Base-by-base conservation (phyloP, 2,329 filamentous ascomycete genomes). In the Cercospora nicotianae region DNA sequence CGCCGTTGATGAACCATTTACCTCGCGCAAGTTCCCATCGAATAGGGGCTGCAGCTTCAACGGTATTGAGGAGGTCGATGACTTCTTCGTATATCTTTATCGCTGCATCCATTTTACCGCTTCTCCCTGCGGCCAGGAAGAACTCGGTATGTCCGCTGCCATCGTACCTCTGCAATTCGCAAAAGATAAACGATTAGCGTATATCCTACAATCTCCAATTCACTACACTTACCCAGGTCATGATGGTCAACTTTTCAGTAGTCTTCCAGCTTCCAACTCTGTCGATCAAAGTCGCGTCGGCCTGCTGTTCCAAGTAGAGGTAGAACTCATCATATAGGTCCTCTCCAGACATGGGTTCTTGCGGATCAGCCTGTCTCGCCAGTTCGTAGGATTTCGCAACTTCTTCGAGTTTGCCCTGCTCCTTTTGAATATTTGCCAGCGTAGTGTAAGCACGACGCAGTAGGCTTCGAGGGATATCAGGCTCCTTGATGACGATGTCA, bases 301-400 rank as follows among this genome's bases (percentile, higher is more conserved):
- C 62, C 26, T 33, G 30, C 16, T 64, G 48, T 12, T 45, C 51
- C 30, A 58, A 28, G 33, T 64, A 64, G 48, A 64, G 30, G 13
- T 45, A 26, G 51, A 64, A 58, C 20, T 64, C 62, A 30, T 64
- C 62, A 12, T 20, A 26, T 10, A 64, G 51, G 16, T 64, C 62
- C 23, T 57, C 62, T 26, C 62, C 62, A 12, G 48, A 18, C 62
- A 64, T 58, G 31, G 62, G 62, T n/a, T 64, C 62, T 23, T 64
- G 30, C 30, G 62, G 51, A 20, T 64, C 36, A 31, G 62, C 62
- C 51, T 64, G 26, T 28, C 62, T 39, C 13, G 62, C 62, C 7
- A 36, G 7, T 28, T 64, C 23, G 28, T 64, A 64, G 1, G 48
- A 64, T 31, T 39, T 31, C 18, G 62, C 62, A 33, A 53, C 62